Evolutionary conservation across 192 early-diverging fungal species (phyloP).

Genomic region (Coemansia sp.): DNA sequence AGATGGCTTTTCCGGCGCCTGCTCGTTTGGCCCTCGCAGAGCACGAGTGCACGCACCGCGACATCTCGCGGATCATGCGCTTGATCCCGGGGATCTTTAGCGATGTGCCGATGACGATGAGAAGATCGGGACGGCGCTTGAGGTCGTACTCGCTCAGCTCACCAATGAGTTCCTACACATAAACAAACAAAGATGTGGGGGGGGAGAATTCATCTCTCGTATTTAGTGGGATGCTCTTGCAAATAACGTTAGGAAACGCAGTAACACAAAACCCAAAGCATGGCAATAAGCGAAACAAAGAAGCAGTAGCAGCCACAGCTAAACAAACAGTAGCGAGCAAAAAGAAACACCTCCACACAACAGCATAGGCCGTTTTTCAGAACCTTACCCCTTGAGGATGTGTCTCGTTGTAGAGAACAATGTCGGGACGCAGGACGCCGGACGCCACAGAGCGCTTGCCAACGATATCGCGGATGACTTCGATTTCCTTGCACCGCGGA

Average conservation of each 20-base stretch:
- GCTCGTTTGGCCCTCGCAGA: slow-evolving; percentile 29
- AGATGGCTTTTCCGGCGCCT: slow-evolving; percentile 47
- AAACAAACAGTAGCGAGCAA: neutral
- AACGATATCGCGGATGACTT: slow-evolving; percentile 38
- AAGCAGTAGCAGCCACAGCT: slow-evolving; percentile 2
- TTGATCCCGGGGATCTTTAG: slow-evolving; percentile 56
- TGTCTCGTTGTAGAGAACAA: slow-evolving; percentile 92
- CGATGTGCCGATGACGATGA: slow-evolving; percentile 59
- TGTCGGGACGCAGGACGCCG: slow-evolving; percentile 84
- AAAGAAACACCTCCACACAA: neutral
- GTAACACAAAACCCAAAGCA: neutral
- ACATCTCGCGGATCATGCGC: slow-evolving; percentile 55
- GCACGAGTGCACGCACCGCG: slow-evolving; percentile 47
- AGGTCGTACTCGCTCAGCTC: slow-evolving; percentile 48
- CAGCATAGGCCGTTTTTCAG: neutral
- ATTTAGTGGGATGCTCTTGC: no score
- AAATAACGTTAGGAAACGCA: no score
- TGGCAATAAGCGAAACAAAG: neutral
- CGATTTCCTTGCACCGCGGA: slow-evolving; percentile 57
- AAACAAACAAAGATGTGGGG: neutral
- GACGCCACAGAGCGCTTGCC: slow-evolving; percentile 77
- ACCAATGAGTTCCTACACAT: slow-evolving; percentile 47
- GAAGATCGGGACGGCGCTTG: slow-evolving; percentile 48
- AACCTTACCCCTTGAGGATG: slow-evolving; percentile 50
- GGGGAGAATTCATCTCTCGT: neutral